Conservation (phyloP, 805 yeast genomes). For the Komagataella mondaviorum region DNA sequence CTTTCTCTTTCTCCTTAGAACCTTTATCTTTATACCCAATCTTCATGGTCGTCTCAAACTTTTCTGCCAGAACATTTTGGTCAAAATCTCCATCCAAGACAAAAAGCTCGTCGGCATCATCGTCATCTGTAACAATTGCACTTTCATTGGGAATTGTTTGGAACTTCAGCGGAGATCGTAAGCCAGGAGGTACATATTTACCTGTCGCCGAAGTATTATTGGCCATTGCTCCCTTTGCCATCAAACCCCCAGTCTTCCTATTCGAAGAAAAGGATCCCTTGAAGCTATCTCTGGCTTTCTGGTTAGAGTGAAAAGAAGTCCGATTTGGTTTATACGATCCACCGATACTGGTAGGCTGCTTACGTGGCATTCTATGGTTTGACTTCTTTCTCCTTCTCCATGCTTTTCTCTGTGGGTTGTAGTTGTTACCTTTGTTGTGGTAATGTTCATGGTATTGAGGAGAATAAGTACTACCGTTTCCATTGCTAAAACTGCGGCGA, state of each 20-base stretch:
- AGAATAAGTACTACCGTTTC: constrained; percentile 6
- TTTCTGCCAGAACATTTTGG: constrained; percentile 3
- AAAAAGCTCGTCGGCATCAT: constrained; percentile 21
- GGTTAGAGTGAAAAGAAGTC: neutral
- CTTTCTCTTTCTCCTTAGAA: constrained; percentile 6
- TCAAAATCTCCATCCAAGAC: constrained; percentile 21
- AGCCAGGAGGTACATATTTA: constrained; percentile 62
- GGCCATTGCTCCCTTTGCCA: constrained; percentile 4
- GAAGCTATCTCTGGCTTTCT: neutral
- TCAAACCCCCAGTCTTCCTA: constrained; percentile 4
- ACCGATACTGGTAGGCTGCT: neutral
- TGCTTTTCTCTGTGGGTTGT: constrained; percentile 9
- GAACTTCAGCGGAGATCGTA: constrained; percentile 30
- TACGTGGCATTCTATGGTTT: constrained; percentile 1
- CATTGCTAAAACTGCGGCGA: constrained; percentile 3
- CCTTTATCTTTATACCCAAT: constrained; percentile 3
- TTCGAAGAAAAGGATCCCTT: constrained; percentile 7
- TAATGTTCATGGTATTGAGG: constrained; percentile 3
- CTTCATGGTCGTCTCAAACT: constrained; percentile 1
- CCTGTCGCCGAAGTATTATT: constrained; percentile 24
- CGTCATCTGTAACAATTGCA: constrained; percentile 12
- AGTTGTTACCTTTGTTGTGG: constrained; percentile 11
- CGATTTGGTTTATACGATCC: neutral
- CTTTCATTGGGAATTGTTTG: constrained; percentile 16
- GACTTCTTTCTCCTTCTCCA: constrained; percentile 5